Conservation (phyloP, 2,329 filamentous ascomycete genomes). For the Colletotrichum endophyticum region DNA sequence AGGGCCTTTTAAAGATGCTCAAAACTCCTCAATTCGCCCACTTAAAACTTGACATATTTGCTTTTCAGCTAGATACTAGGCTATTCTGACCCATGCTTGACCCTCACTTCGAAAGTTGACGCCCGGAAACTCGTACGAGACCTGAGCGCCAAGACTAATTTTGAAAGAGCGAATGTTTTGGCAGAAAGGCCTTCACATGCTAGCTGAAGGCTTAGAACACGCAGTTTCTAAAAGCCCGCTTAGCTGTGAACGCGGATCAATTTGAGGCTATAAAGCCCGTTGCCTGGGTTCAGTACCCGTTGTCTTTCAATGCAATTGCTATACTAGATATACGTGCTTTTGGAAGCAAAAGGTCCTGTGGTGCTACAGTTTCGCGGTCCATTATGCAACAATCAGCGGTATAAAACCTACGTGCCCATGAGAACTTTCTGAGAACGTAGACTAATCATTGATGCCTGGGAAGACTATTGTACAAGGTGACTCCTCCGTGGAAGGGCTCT, state of each 20-base stretch:
- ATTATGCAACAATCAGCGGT: too few relatives aligned
- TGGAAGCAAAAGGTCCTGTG: not conserved
- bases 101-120: not conserved
- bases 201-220: not conserved
- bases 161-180: not conserved
- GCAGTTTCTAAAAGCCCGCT: not conserved
- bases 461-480: not conserved
- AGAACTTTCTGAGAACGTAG: too few relatives aligned
- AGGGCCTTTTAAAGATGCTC: not conserved
- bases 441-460: too few relatives aligned
- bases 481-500: not conserved
- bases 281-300: rapidly evolving
- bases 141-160: not conserved
- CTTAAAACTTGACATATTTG: not conserved
- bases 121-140: not conserved
- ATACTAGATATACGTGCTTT: rapidly evolving
- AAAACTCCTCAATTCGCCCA: not conserved
- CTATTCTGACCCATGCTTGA: not conserved
- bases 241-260: not conserved
- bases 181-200: not conserved
- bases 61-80: not conserved
- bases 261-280: not conserved
- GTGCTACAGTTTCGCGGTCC: not conserved
- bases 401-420: too few relatives aligned
- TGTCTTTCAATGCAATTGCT: not conserved